These are phyloP conservation scores for Buddleja alternifolia DNA, from an alignment of 257 asterid species.

Conservation along the genomic window DNA sequence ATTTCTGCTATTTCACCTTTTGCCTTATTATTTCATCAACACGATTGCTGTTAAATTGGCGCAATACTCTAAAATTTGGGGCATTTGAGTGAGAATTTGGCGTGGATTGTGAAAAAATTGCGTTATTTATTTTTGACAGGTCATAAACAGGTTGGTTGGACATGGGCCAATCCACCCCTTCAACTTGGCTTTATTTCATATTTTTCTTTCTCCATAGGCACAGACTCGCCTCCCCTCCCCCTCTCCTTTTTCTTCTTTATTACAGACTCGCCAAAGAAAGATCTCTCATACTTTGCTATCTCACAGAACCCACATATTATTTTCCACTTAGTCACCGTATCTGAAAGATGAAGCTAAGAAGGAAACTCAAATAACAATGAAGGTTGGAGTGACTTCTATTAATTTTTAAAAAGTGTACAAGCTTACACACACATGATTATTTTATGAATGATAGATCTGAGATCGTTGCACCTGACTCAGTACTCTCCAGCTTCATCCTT, in stretches of 20 bases:
- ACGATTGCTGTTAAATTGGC: neutral
- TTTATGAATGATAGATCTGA: neutral
- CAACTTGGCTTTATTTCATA: neutral
- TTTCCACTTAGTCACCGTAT: neutral
- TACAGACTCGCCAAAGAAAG: neutral
- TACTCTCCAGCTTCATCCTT: conserved; percentile 2
- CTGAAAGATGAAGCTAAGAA: neutral
- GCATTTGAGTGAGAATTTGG: conserved; percentile 6
- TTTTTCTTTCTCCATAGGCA: neutral
- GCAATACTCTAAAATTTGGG: neutral
- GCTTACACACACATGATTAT: neutral
- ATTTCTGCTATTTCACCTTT: neutral
- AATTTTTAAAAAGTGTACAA: neutral
- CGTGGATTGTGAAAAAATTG: neutral
- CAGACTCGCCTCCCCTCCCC: neutral
- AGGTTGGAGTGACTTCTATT: neutral
- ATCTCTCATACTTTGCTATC: neutral
- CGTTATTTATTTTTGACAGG: neutral
- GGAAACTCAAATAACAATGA: neutral
- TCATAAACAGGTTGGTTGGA: neutral
- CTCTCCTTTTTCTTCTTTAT: too few relatives aligned
- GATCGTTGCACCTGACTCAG: neutral
- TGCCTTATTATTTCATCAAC: neutral
- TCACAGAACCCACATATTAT: neutral
- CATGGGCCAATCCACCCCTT: neutral